Evolutionary conservation across 1,284 basidiomycete species (phyloP), one percentile per base, ranked within the genome.

Genomic region (Microstroma glucosiphilum): DNA sequence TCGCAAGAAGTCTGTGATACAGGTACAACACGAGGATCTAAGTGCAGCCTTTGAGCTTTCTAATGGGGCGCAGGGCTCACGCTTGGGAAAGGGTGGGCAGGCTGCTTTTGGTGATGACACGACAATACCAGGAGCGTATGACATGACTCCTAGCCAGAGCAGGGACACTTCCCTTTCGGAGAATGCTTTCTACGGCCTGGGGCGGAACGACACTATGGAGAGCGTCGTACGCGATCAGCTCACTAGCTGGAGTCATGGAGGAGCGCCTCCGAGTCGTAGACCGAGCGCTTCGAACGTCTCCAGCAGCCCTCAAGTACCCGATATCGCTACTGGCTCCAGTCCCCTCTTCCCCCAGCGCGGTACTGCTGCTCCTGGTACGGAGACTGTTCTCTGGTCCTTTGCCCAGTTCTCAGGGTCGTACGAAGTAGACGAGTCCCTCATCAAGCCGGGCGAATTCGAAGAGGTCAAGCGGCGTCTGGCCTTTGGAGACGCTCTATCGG

Each of bases 331-430:
- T 21, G 25, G 26, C 11, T 19, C 17, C n/a, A 43, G 42, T 23
- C 49, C 26, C 17, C 25, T 30, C 21, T 49, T 46, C 40, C 58
- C 58, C 6, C 58, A n/a, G 17, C 43, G 12, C 19, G 43, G 43
- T 49, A 15, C n/a, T 17, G 17, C 21, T 48, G 40, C 71, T 26
- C 59, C 82, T 1, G 84, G 84, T 61, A 83, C 84, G 8, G 88
- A 91, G 68, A 81, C 89, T 12, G 84, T 92, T n/a, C 82, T 92
- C 0, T 93, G 92, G 80, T 87, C 90, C 0, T 92, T 92, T 74
- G 89, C 88, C 0, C 90, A 92, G 69, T 83, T 92, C 26, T 82
- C 85, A n/a, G 91, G 90, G 1, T 84, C 82, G 0, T 81, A 88
- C 58, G 82, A 84, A 37, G 76, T 87, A 54, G 82, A 82, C 60